phyloP scores from a whole-genome alignment of 768 basidiomycete genomes.

The Lactarius deliciosus region DNA sequence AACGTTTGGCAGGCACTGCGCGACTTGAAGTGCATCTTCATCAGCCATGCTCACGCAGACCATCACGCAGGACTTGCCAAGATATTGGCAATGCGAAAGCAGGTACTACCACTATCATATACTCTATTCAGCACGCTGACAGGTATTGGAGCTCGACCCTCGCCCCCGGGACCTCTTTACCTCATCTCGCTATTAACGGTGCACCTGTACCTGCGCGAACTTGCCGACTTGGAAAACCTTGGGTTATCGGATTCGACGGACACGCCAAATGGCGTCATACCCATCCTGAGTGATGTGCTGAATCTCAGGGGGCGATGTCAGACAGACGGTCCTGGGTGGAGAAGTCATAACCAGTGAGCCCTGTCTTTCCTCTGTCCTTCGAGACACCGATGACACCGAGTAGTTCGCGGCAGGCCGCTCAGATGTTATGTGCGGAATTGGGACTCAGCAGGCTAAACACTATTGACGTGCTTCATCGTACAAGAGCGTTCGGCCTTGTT shows the following conservation, averaged over 20 bases:
- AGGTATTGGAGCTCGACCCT: constrained; percentile 56
- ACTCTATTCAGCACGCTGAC: constrained; percentile 1
- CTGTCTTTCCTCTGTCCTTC: neutral
- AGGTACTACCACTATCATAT: constrained; percentile 43
- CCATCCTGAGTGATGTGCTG: constrained; percentile 40
- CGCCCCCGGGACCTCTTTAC: constrained; percentile 62
- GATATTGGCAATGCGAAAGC: constrained; percentile 66
- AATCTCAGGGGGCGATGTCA: constrained; percentile 5
- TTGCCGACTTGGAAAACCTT: constrained; percentile 66
- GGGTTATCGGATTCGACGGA: constrained; percentile 50
- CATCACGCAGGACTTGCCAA: constrained; percentile 85
- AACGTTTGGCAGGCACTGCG: constrained; percentile 61
- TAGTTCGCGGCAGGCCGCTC: constrained; percentile 25
- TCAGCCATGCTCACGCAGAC: constrained; percentile 91
- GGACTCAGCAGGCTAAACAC: constrained; percentile 23
- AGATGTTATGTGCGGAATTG: constrained; percentile 26
- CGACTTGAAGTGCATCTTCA: constrained; percentile 75
- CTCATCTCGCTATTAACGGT: constrained; percentile 60
- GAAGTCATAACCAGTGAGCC: constrained; percentile 8
- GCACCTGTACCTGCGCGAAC: constrained; percentile 70
- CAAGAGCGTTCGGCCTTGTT: constrained; percentile 27
- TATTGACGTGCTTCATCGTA: constrained; percentile 27
- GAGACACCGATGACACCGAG: neutral
- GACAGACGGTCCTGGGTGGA: constrained; percentile 11
- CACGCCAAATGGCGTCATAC: constrained; percentile 47